Evolutionary conservation across 805 yeast genomes (phyloP).

Genomic region (Ogataea ganodermae): DNA sequence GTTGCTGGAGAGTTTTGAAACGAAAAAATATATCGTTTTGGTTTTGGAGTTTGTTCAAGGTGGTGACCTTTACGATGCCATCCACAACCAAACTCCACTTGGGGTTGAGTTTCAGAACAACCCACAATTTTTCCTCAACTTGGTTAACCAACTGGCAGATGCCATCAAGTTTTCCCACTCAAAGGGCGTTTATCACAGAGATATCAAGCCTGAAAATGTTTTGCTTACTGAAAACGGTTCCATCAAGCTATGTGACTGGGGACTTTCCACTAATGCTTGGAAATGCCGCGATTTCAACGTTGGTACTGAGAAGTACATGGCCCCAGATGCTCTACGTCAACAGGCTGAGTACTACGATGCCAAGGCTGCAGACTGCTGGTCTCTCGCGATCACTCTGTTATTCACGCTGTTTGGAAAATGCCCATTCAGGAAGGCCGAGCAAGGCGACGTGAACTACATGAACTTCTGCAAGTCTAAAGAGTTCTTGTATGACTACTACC

Average conservation of each 20-base stretch:
- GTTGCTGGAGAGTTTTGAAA: constrained; percentile 58
- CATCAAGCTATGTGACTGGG: constrained; percentile 74
- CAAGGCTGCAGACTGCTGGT: constrained; percentile 54
- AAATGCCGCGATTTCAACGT: constrained; percentile 41
- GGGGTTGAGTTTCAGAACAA: constrained; percentile 32
- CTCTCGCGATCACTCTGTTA: constrained; percentile 52
- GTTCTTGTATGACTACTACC: constrained; percentile 51
- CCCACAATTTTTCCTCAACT: constrained; percentile 24
- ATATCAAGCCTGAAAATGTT: constrained; percentile 73
- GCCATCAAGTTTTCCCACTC: constrained; percentile 60
- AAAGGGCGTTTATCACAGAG: constrained; percentile 65
- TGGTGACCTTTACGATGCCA: constrained; percentile 69
- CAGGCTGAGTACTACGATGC: constrained; percentile 40
- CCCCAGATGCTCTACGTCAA: constrained; percentile 46
- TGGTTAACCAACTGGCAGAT: constrained; percentile 50
- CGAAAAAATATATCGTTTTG: constrained; percentile 50
- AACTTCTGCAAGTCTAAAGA: constrained; percentile 43
- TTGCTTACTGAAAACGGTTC: constrained; percentile 51
- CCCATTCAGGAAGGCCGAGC: constrained; percentile 47
- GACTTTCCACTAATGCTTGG: constrained; percentile 50
- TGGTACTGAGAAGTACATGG: constrained; percentile 63
- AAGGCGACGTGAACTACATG: constrained; percentile 45
- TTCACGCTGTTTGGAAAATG: constrained; percentile 53
- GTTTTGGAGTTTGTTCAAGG: constrained; percentile 66
- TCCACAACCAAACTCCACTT: constrained; percentile 34